These are phyloP conservation scores for Globisporangium abappressorium DNA, from an alignment of 352 stramenopile species.

Conservation along the genomic window DNA sequence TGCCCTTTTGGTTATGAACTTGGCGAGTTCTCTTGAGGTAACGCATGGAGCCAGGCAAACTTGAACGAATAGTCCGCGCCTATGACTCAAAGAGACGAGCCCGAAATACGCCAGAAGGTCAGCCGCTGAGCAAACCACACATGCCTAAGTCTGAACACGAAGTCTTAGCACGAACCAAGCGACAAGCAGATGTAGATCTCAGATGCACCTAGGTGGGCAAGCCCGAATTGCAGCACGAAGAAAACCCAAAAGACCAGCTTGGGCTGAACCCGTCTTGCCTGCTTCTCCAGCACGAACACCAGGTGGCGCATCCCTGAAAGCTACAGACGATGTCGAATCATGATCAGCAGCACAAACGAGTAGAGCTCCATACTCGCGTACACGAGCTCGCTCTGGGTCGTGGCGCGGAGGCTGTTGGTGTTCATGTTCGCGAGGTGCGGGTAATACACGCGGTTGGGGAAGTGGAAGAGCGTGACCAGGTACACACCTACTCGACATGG, in stretches of 20 bases:
- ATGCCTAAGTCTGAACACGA: too few relatives aligned
- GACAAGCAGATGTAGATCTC: too few relatives aligned
- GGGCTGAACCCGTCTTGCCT: slow-evolving; percentile 30
- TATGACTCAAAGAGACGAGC: too few relatives aligned
- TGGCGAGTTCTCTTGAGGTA: too few relatives aligned
- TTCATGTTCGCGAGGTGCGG: not conserved
- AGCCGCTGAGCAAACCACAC: too few relatives aligned
- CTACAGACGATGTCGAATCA: slow-evolving; percentile 6
- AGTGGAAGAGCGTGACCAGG: not conserved
- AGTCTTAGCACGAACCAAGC: too few relatives aligned
- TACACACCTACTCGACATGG: not conserved
- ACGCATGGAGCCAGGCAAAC: too few relatives aligned
- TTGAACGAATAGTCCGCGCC: too few relatives aligned
- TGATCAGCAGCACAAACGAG: not conserved
- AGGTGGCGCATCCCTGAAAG: slow-evolving; percentile 29
- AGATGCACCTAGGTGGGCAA: slow-evolving; percentile 28
- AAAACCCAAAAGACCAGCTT: slow-evolving; percentile 46
- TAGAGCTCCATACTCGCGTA: not conserved
- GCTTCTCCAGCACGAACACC: slow-evolving; percentile 34
- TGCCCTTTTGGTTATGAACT: too few relatives aligned
- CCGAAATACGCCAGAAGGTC: too few relatives aligned
- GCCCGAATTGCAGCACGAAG: slow-evolving; percentile 33
- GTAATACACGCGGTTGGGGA: not conserved
- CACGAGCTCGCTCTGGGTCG: not conserved
- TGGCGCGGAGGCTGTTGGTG: not conserved